These are phyloP conservation scores for Ophiocordyceps unilateralis DNA, from an alignment of 2,329 filamentous ascomycete genomes.

Conservation along the genomic window DNA sequence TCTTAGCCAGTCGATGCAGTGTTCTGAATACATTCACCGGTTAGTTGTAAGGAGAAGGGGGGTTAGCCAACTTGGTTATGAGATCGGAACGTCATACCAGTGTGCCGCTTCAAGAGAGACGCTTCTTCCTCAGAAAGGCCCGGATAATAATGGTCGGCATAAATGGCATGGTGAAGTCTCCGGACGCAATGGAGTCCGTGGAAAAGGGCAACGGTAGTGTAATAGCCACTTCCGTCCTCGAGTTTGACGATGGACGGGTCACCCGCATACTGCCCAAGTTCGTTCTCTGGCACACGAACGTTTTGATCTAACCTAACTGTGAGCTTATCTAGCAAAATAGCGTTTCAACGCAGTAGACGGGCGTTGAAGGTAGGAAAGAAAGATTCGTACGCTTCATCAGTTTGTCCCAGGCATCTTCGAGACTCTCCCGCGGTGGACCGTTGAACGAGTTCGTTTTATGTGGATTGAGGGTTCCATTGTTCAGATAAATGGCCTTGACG, in stretches of 20 bases:
- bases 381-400: neutral
- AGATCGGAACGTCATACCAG: neutral
- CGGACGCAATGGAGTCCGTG: slow-evolving; percentile 1
- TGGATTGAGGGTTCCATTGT: neutral
- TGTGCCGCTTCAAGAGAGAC: neutral
- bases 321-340: no score
- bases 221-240: neutral
- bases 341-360: no score
- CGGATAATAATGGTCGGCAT: neutral
- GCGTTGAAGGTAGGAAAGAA: neutral
- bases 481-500: neutral
- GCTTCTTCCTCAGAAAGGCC: neutral
- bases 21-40: neutral
- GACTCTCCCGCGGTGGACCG: neutral
- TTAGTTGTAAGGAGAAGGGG: neutral
- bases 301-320: neutral
- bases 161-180: neutral
- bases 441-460: neutral
- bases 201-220: neutral
- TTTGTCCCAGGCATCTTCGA: neutral
- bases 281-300: neutral
- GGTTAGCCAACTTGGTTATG: neutral
- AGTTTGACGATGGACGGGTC: neutral
- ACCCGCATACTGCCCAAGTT: neutral
- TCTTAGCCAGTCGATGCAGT: slow-evolving; percentile 1